Evolutionary conservation across 2,329 filamentous ascomycete species (phyloP).

Genomic region (Exserohilum turcica): DNA sequence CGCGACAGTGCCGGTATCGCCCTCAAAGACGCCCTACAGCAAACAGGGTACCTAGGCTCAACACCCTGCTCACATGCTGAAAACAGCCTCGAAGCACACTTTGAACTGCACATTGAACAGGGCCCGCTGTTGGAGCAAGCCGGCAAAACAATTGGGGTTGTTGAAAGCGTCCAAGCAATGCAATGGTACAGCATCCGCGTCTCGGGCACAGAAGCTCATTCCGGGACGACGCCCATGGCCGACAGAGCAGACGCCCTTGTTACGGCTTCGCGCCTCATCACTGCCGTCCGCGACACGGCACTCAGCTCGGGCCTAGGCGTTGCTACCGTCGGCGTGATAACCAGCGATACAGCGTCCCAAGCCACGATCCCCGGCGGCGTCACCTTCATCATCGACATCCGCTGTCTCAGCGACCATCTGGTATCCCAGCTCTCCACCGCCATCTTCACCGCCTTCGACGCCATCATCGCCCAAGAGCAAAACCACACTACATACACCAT

Average conservation of each 20-base stretch:
- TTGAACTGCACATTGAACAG: slow-evolving; percentile 84
- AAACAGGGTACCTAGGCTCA: slow-evolving; percentile 41
- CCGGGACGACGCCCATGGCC: slow-evolving; percentile 70
- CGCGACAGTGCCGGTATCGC: slow-evolving; percentile 61
- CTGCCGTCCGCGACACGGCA: slow-evolving; percentile 32
- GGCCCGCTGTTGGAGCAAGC: slow-evolving; percentile 71
- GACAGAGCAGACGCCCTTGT: slow-evolving; percentile 56
- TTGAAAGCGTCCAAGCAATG: slow-evolving; percentile 74
- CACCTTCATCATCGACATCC: slow-evolving; percentile 36
- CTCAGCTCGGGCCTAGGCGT: slow-evolving; percentile 27
- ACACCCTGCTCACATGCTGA: slow-evolving; percentile 61
- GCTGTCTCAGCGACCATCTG: slow-evolving; percentile 34
- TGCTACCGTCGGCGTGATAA: slow-evolving; percentile 38
- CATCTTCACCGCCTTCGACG: slow-evolving; percentile 30
- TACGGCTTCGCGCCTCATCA: slow-evolving; percentile 34
- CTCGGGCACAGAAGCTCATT: slow-evolving; percentile 42
- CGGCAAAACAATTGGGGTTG: slow-evolving; percentile 66
- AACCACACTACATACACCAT: slow-evolving; percentile 31
- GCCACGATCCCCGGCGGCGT: slow-evolving; percentile 38
- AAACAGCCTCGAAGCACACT: slow-evolving; percentile 72
- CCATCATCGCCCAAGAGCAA: slow-evolving; percentile 25
- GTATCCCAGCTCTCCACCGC: slow-evolving; percentile 29
- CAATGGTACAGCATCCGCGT: slow-evolving; percentile 62
- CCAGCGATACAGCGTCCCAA: slow-evolving; percentile 36
- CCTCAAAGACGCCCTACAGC: slow-evolving; percentile 36